A percentile compares a stretch with the other conserved stretches of the same genome.
Conservation (phyloP, 768 basidiomycete species). For the Kondoa malvinella region DNA sequence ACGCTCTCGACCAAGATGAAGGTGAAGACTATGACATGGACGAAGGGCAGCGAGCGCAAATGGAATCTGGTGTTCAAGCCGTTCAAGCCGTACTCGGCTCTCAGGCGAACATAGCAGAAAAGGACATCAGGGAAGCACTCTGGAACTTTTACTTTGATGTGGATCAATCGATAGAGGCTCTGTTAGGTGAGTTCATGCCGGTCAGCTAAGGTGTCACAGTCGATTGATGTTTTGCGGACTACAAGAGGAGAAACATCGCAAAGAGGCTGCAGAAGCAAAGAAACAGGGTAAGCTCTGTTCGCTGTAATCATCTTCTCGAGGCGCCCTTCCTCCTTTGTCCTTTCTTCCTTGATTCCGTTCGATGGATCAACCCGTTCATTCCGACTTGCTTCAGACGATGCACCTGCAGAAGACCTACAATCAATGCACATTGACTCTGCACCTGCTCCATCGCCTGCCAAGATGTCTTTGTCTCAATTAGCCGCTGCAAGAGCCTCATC, state of each 20-base stretch:
- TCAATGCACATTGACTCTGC: background rate
- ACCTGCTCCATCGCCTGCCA: background rate
- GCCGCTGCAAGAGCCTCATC: conserved; percentile 1
- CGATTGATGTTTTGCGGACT: conserved; percentile 5
- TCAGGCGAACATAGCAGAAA: conserved; percentile 43
- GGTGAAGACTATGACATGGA: conserved; percentile 37
- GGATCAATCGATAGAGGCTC: conserved; percentile 55
- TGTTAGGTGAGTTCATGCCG: conserved; percentile 41
- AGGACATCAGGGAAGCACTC: conserved; percentile 55
- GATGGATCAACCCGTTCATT: conserved; percentile 9
- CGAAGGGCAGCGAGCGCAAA: conserved; percentile 34
- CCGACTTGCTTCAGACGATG: background rate
- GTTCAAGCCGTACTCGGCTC: conserved; percentile 53
- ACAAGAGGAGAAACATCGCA: conserved; percentile 52
- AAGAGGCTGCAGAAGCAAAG: conserved; percentile 29
- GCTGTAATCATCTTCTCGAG: conserved; percentile 19
- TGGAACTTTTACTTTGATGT: conserved; percentile 82
- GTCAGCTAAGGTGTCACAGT: conserved; percentile 3
- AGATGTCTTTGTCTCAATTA: background rate
- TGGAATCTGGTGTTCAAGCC: conserved; percentile 53
- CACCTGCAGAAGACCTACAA: background rate
- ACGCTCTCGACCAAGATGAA: conserved; percentile 57
- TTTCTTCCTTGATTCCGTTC: background rate
- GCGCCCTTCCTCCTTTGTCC: conserved; percentile 27
- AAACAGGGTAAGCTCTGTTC: conserved; percentile 52